Evolutionary conservation across 495 filamentous ascomycete species (phyloP), one percentile per base, ranked within the genome.

Genomic region (Hypoxylon intermedium): DNA sequence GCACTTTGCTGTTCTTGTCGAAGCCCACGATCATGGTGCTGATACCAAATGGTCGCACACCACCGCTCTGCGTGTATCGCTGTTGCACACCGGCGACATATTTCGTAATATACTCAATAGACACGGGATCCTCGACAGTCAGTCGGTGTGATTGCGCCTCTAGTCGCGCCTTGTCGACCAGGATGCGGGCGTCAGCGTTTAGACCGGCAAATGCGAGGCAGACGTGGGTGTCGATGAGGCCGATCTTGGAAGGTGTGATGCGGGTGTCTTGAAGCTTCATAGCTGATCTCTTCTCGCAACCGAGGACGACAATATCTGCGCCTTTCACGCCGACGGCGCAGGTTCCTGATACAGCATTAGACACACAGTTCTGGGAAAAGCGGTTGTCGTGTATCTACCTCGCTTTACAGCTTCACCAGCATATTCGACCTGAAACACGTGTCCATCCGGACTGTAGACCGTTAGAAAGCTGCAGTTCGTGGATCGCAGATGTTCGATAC

Each of bases 401-500:
- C 94, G 79, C 80, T 98, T 98, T 54, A 98, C 94, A 51, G 94
- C 94, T 82, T 98, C 94, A 59, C 96, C 89, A 53, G 94, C 94
- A 83, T 98, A 98, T 82, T 98, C 94, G 68, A 98, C 94, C 76
- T 98, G 94, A 82, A 98, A 98, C 66, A 98, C 93, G 80, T 98
- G 94, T 75, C 94, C 94, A 79, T 98, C 94, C 64, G 94, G 94
- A 81, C 93, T 97, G 65, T 68, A 70, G 44, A 59, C 42, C 77
- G 72, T 80, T 63, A 77, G 73, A 58, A 59, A 44, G 45, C 7
- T 52, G 50, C 34, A 26, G 28, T 42, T 41, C n/a, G 38, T 19
- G 67, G 65, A 24, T 38, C 58, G 60, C 37, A 28, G 46, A 50
- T 18, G 70, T 72, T 18, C 60, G 60, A 52, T 71, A 88, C 87